A percentile compares a stretch with the other conserved stretches of the same genome.
These are phyloP conservation scores for Mikania micrantha DNA, from an alignment of 129 eudicot genomes.

Conservation along the genomic window DNA sequence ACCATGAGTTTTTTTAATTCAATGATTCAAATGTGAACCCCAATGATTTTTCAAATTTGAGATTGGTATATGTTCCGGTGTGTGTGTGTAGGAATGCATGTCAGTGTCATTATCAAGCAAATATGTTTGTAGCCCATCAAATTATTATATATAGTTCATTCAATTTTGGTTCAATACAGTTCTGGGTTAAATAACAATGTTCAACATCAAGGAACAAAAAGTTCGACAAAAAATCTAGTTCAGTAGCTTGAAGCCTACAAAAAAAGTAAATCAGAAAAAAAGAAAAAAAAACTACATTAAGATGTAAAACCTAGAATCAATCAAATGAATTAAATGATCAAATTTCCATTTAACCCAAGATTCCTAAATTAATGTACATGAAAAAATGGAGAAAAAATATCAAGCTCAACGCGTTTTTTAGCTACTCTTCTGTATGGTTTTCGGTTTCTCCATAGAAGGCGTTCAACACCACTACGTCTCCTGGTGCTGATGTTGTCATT, in stretches of 20 bases:
- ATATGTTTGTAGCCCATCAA: background rate
- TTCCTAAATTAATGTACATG: constrained; percentile 33
- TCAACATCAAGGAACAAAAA: background rate
- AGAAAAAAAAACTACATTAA: background rate
- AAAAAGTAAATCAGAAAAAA: background rate
- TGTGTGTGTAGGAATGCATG: too few species aligned
- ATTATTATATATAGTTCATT: background rate
- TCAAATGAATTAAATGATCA: constrained; percentile 47
- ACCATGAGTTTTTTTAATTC: too few species aligned
- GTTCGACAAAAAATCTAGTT: background rate
- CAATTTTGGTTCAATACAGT: background rate
- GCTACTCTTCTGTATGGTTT: constrained; percentile 87
- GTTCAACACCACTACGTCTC: constrained; percentile 41
- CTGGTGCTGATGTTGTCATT: constrained; percentile 20
- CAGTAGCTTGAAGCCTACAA: background rate
- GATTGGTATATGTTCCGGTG: too few species aligned
- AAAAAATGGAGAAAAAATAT: constrained; percentile 56
- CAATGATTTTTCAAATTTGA: too few species aligned
- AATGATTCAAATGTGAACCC: too few species aligned
- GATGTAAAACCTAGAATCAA: constrained; percentile 20
- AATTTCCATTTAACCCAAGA: constrained; percentile 6
- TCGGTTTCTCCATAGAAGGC: constrained; percentile 67
- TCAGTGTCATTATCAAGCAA: too few species aligned
- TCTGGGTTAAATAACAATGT: background rate
- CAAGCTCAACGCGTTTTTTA: constrained; percentile 56